Conservation (phyloP, 2,329 filamentous ascomycete genomes). For the Aspergillus eucalypticola region DNA sequence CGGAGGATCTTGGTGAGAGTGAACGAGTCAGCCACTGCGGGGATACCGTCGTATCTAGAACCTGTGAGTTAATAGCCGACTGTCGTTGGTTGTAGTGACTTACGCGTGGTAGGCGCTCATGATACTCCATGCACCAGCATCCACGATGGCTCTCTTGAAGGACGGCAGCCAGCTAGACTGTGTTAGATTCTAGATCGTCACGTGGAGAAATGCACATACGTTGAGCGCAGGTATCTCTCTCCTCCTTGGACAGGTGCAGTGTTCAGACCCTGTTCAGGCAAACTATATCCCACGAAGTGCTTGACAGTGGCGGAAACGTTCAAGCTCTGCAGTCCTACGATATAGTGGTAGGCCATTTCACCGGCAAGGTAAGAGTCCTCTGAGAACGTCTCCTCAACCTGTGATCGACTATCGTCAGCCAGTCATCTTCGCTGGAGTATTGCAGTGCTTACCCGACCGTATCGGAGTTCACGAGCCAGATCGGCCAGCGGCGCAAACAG, state of each 20-base stretch:
- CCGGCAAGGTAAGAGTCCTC: constrained; percentile 70
- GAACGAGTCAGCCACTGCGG: constrained; percentile 65
- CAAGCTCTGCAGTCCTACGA: constrained; percentile 62
- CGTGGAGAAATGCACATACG: constrained; percentile 44
- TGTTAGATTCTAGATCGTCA: background rate
- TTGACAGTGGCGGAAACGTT: constrained; percentile 73
- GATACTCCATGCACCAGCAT: constrained; percentile 65
- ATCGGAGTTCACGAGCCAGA: constrained; percentile 69
- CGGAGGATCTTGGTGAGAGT: constrained; percentile 69
- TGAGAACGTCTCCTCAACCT: constrained; percentile 69
- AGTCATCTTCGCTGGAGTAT: background rate
- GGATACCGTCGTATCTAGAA: constrained; percentile 66
- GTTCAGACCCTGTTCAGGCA: constrained; percentile 72
- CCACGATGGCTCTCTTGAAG: constrained; percentile 71
- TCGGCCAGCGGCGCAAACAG: constrained; percentile 71
- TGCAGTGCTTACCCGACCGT: constrained; percentile 55
- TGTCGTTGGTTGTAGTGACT: constrained; percentile 1
- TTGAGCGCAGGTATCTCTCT: constrained; percentile 56
- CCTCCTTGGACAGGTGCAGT: constrained; percentile 61
- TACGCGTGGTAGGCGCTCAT: constrained; percentile 73
- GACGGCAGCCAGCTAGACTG: constrained; percentile 50
- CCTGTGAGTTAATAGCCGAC: background rate
- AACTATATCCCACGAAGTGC: constrained; percentile 70
- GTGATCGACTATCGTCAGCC: background rate
- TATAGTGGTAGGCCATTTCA: constrained; percentile 64